Evolutionary conservation across 768 basidiomycete species (phyloP).

Genomic region (Guyanaporus albipodus): DNA sequence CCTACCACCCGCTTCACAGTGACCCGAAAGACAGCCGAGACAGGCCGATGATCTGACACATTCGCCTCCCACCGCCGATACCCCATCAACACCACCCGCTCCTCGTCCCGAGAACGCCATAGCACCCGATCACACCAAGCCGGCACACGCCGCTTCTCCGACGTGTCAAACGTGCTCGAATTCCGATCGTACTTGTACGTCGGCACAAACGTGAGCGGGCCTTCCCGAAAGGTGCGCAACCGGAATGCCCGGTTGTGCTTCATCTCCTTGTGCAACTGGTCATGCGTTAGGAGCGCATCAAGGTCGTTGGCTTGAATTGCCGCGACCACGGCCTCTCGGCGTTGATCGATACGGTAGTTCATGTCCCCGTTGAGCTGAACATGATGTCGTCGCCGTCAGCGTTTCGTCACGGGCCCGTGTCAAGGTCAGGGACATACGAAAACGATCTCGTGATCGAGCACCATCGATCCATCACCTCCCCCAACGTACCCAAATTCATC

Average conservation of each 20-base stretch:
- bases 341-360: constrained; percentile 96
- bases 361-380: constrained; percentile 84
- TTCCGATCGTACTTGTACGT: constrained; percentile 94
- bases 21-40: constrained; percentile 74
- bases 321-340: constrained; percentile 76
- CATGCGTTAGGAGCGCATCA: constrained; percentile 61
- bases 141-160: constrained; percentile 83
- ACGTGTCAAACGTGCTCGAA: constrained; percentile 77
- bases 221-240: constrained; percentile 78
- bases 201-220: constrained; percentile 76
- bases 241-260: constrained; percentile 84
- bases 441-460: constrained; percentile 92
- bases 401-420: neutral
- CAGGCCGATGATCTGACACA: constrained; percentile 87
- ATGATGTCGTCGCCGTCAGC: neutral
- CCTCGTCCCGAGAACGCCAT: constrained; percentile 58
- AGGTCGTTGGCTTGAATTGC: constrained; percentile 67
- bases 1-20: constrained; percentile 68
- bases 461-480: constrained; percentile 90
- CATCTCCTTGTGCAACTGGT: constrained; percentile 90
- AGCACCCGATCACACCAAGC: constrained; percentile 98
- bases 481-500: constrained; percentile 72
- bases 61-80: constrained; percentile 84
- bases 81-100: constrained; percentile 59
- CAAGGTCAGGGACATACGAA: constrained; percentile 45